Conservation (phyloP, 2,329 filamentous ascomycete species). For the Alternaria rosae region DNA sequence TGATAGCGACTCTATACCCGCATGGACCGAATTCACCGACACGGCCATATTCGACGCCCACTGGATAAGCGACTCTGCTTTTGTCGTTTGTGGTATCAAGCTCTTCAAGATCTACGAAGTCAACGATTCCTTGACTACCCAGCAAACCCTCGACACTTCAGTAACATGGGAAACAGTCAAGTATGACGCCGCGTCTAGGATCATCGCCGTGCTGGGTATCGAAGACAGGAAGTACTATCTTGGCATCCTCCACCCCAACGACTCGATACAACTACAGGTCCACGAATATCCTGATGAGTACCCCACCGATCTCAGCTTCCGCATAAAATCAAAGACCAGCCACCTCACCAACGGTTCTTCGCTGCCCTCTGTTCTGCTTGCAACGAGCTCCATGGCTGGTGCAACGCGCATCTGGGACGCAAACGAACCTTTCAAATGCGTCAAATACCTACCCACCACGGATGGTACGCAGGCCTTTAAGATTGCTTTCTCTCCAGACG, state of each 20-base stretch:
- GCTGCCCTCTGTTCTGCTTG: conserved; percentile 43
- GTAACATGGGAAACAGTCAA: conserved; percentile 50
- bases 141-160: conserved; percentile 42
- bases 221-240: conserved; percentile 39
- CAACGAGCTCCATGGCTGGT: conserved; percentile 52
- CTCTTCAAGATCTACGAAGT: conserved; percentile 51
- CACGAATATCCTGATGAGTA: conserved; percentile 45
- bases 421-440: conserved; percentile 43
- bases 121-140: conserved; percentile 32
- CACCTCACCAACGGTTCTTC: conserved; percentile 28
- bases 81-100: conserved; percentile 54
- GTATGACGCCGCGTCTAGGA: conserved; percentile 51
- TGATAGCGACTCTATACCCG: conserved; percentile 46
- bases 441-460: conserved; percentile 39
- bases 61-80: conserved; percentile 54
- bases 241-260: conserved; percentile 46
- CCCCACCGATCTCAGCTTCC: conserved; percentile 53
- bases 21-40: conserved; percentile 53
- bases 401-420: conserved; percentile 52
- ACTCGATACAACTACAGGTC: conserved; percentile 41
- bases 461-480: conserved; percentile 49
- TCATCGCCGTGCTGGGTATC: conserved; percentile 47
- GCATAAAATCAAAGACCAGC: conserved; percentile 30
- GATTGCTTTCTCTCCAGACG: conserved; percentile 55
- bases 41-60: conserved; percentile 53